Base-by-base conservation (phyloP, 108 stramenopile species). In the Ochromonas danica region DNA sequence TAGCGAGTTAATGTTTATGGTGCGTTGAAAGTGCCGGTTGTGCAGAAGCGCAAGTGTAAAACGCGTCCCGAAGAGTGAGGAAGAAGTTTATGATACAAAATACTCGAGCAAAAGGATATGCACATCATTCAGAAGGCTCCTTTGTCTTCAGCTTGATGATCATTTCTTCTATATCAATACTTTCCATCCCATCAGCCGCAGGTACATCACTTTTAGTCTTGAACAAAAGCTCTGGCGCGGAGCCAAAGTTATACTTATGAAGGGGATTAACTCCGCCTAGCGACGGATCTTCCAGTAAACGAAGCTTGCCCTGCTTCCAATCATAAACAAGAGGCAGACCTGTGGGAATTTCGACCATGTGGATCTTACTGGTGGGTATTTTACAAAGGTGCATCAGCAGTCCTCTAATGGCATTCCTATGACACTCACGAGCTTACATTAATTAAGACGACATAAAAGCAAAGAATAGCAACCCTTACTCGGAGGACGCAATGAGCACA, bases 191-290 rank as follows among this genome's bases (percentile, higher is more conserved):
- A n/a, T n/a, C n/a, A n/a, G n/a, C n/a, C n/a, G n/a, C n/a, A n/a
- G n/a, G n/a, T n/a, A n/a, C 45, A 51, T 51, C 85, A 62, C 85
- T 84, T 71, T 91, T 91, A 0, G 92, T 91, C 42, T 87, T 72
- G 84, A 95, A 95, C 17, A 95, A 70, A 65, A 92, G 91, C 3
- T 87, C 87, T 0, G 90, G 91, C 3, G 93, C 88, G 30, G 80
- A 43, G 3, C 94, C 94, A 84, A 95, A 95, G 75, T 94, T 91
- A 78, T 94, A 90, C 31, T 84, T 85, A 79, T 93, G 91, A 28
- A 93, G 82, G 14, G 92, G 93, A 79, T 92, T 91, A 28, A 81
- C 82, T 6, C 10, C 35, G 17, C 51, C 51, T 0, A 91, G 91
- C 14, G 84, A 84, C n/a, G 90, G 91, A 86, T 93, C 94, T 67